phyloP scores from a whole-genome alignment of 2,329 filamentous ascomycete species.

The Cladobotryum mycophilum region DNA sequence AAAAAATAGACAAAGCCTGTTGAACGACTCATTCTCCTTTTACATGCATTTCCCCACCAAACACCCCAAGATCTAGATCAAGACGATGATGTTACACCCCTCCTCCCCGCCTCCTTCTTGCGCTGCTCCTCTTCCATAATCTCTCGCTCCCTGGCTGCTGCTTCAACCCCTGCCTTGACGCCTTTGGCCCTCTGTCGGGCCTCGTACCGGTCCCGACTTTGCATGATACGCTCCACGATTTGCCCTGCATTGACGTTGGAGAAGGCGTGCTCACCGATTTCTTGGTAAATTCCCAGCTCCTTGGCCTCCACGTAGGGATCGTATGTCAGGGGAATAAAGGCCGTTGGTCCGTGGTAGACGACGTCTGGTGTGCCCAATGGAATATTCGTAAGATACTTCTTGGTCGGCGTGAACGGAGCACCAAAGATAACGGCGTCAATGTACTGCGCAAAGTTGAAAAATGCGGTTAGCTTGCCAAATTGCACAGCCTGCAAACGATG shows the following conservation, averaged over 20 bases:
- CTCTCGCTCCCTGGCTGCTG: conserved; percentile 56
- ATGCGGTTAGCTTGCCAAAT: background rate
- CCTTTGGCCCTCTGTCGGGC: conserved; percentile 86
- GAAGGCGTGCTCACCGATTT: conserved; percentile 73
- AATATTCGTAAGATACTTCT: conserved; percentile 66
- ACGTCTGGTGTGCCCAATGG: conserved; percentile 69
- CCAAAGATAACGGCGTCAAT: conserved; percentile 83
- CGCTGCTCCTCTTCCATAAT: conserved; percentile 54
- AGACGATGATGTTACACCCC: conserved; percentile 6
- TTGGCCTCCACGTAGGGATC: conserved; percentile 79
- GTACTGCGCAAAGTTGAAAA: conserved; percentile 50
- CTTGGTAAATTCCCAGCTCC: conserved; percentile 73
- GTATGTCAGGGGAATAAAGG: conserved; percentile 76
- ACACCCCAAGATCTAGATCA: background rate
- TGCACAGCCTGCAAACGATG: background rate
- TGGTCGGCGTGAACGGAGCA: conserved; percentile 80
- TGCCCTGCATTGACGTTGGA: conserved; percentile 84
- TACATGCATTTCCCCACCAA: too few relatives aligned
- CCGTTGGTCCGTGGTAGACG: conserved; percentile 94
- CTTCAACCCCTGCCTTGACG: conserved; percentile 74
- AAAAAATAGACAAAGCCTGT: too few relatives aligned
- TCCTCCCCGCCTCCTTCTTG: conserved; percentile 21
- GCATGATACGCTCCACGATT: conserved; percentile 86
- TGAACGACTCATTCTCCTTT: too few relatives aligned
- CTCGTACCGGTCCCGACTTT: conserved; percentile 80